Percentiles rank a stretch among this genome's conserved stretches.
Evolutionary conservation across 2,329 filamentous ascomycete species (phyloP).

Genomic region (Cephalotrichum gorgonifer): DNA sequence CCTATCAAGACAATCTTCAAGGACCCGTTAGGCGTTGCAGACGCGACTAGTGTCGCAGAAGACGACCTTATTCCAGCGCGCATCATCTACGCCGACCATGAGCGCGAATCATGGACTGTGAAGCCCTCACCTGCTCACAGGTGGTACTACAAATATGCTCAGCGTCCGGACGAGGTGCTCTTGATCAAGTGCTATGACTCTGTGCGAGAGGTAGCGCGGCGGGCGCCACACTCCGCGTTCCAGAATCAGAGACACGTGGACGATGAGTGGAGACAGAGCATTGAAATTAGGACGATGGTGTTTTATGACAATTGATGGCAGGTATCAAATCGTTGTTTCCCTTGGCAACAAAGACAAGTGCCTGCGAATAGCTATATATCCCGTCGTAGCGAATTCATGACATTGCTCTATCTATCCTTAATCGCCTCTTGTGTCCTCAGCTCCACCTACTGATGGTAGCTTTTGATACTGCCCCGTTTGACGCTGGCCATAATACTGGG

Average conservation of each 20-base stretch:
- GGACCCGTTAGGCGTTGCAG: constrained; percentile 44
- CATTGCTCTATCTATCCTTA: too few relatives aligned
- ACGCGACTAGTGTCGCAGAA: constrained; percentile 37
- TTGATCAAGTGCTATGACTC: constrained; percentile 51
- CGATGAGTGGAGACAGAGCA: constrained; percentile 49
- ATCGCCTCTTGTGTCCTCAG: too few relatives aligned
- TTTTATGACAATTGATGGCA: constrained; percentile 42
- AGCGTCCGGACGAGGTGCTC: constrained; percentile 41
- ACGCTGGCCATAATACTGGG: too few relatives aligned
- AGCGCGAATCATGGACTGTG: constrained; percentile 37
- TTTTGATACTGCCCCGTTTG: too few relatives aligned
- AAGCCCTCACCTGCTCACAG: constrained; percentile 28
- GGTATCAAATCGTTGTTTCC: too few relatives aligned
- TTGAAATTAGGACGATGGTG: constrained; percentile 53
- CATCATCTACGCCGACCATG: constrained; percentile 37
- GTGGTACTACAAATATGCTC: constrained; percentile 43
- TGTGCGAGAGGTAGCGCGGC: constrained; percentile 16
- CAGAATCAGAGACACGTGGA: constrained; percentile 35
- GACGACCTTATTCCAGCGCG: constrained; percentile 37
- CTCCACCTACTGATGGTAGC: too few relatives aligned
- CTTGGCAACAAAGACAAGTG: too few relatives aligned
- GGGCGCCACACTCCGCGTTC: constrained; percentile 48
- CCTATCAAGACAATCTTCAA: constrained; percentile 30
- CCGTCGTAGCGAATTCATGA: too few relatives aligned
- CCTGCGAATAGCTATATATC: too few relatives aligned